Conservation (phyloP, 257 asterid species). For the Paraleonurus japonicus region DNA sequence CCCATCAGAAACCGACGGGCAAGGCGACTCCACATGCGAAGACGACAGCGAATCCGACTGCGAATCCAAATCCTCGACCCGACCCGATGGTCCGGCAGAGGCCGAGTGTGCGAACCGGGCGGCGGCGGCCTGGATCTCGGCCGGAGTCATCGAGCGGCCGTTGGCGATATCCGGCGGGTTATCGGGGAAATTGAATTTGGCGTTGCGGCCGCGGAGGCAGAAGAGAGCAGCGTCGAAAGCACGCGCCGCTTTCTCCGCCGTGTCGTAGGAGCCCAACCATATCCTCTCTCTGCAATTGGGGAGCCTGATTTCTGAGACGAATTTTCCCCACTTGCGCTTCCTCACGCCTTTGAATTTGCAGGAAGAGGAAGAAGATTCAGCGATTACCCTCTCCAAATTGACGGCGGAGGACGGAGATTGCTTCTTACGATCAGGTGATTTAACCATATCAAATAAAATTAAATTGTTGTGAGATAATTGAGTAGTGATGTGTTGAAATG, state of each 20-base stretch:
- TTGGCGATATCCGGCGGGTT: constrained; percentile 39
- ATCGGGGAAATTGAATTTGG: constrained; percentile 66
- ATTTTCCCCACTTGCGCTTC: constrained; percentile 78
- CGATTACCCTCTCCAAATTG: background rate
- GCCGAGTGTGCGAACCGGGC: constrained; percentile 52
- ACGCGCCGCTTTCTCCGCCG: constrained; percentile 72
- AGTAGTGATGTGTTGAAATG: constrained; percentile 27
- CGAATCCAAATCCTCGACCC: constrained; percentile 37
- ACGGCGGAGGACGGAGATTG: background rate
- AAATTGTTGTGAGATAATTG: background rate
- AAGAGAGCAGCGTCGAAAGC: constrained; percentile 71
- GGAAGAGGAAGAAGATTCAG: constrained; percentile 30
- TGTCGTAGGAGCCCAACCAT: constrained; percentile 73
- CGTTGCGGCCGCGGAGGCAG: constrained; percentile 66
- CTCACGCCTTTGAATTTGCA: constrained; percentile 62
- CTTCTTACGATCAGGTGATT: constrained; percentile 22
- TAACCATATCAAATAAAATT: constrained; percentile 37
- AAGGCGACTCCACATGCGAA: constrained; percentile 51
- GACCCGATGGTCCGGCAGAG: constrained; percentile 19
- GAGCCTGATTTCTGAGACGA: constrained; percentile 63
- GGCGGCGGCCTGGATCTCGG: constrained; percentile 68
- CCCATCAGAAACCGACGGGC: constrained; percentile 48
- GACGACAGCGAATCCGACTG: constrained; percentile 38
- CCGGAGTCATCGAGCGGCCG: constrained; percentile 55
- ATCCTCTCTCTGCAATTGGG: constrained; percentile 75